Base-by-base conservation (phyloP, 169 alveolate genomes). In the Plasmodium gaboni region DNA sequence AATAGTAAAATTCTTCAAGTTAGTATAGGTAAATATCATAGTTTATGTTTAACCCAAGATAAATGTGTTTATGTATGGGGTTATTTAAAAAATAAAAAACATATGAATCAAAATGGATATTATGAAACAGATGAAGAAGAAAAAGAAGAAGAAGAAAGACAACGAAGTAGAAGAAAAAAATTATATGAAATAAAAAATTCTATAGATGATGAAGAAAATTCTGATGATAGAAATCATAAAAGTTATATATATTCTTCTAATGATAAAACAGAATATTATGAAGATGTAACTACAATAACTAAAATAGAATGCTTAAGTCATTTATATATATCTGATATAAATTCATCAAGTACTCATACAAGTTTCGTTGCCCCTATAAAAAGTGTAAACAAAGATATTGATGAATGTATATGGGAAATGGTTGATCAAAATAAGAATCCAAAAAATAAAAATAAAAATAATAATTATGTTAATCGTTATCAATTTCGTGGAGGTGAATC, bases 31-130 rank as follows among this genome's bases (percentile, higher is more conserved):
- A 83, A 83, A 50, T 83, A 83, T 60, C 83, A 83, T 68, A 61
- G 91, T 48, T 48, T 83, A 1, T 83, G 91, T 17, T 72, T 83
- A 38, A 68, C 91, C 19, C 85, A 83, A 50, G 91, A 83, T 15
- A 67, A 69, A 50, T 67, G 67, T 22, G 85, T 83, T 13, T 83
- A 83, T 42, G 69, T 83, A 55, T 83, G 91, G 91, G 91, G 91
- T 15, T 83, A 83, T 42, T 46, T 83, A 61, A 68, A 68, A 44
- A 64, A 28, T 6, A 13, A 55, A 12, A 63, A 15, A 26, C 46
- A 38, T 38, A 38, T 38, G 46, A 38, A 38, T 38, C 13, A 55
- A 24, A 57, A 26, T 19, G 28, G 55, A 59, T 28, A 57, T 19
- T n/a, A 17, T 24, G 68, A 15, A 2, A 19, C 2, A 15, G 28